A percentile compares a stretch with the other conserved stretches of the same genome.
phyloP scores from a whole-genome alignment of 73 alveolate species.

The Uronychia setigera region DNA sequence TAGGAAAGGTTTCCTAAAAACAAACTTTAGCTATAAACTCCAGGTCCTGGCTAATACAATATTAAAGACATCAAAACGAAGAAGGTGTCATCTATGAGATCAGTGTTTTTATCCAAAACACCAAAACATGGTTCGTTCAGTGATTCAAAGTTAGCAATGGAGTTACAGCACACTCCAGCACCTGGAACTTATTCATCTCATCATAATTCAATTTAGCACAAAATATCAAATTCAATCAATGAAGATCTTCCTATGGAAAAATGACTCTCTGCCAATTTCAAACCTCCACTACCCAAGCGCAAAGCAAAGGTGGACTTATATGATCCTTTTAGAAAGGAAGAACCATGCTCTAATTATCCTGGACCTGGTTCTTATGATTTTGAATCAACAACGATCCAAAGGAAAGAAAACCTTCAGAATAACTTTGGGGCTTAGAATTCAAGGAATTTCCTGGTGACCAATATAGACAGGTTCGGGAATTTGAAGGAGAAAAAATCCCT shows the following conservation, averaged over 20 bases:
- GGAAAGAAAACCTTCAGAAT: too few relatives aligned
- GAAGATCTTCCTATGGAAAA: background rate
- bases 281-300: background rate
- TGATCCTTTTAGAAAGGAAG: slow-evolving; percentile 62
- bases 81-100: background rate
- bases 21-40: background rate
- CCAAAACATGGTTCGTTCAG: background rate
- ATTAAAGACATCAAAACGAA: background rate
- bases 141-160: background rate
- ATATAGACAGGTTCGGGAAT: too few relatives aligned
- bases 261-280: background rate
- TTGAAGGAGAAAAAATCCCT: too few relatives aligned
- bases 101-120: background rate
- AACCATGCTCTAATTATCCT: slow-evolving; percentile 31
- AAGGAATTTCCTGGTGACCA: too few relatives aligned
- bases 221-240: background rate
- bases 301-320: slow-evolving; percentile 63
- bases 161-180: background rate
- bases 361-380: too few relatives aligned
- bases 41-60: slow-evolving; percentile 13
- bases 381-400: too few relatives aligned
- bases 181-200: background rate
- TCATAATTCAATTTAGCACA: background rate
- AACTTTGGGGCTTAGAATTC: too few relatives aligned
- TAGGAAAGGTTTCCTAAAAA: background rate